These are phyloP conservation scores for Ceratopteris richardii DNA, from an alignment of 75 land plant species.

Conservation along the genomic window DNA sequence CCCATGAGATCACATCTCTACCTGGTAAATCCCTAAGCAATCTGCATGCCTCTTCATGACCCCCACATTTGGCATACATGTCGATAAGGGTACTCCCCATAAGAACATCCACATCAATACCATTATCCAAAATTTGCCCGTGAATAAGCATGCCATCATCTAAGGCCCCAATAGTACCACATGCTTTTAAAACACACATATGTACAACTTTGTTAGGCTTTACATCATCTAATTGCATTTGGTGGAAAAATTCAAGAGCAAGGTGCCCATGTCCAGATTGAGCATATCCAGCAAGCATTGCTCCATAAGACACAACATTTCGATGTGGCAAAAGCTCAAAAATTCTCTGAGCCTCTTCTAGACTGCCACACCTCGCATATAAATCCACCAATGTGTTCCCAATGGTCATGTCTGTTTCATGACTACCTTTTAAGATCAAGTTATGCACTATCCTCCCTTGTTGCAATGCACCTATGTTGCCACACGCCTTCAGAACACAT, in stretches of 20 bases:
- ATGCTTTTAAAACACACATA: slow-evolving; percentile 15
- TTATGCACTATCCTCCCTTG: slow-evolving; percentile 59
- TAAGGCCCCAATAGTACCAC: slow-evolving; percentile 7
- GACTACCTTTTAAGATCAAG: slow-evolving; percentile 44
- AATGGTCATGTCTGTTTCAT: slow-evolving; percentile 18
- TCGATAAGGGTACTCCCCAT: slow-evolving; percentile 16
- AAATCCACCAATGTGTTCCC: slow-evolving; percentile 16
- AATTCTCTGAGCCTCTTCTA: slow-evolving; percentile 14
- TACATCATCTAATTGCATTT: slow-evolving; percentile 8
- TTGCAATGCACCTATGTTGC: slow-evolving; percentile 32
- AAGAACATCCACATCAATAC: slow-evolving; percentile 37
- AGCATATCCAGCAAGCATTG: slow-evolving; percentile 25
- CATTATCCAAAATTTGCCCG: slow-evolving; percentile 45
- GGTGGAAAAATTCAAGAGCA: slow-evolving; percentile 15
- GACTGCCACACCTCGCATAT: slow-evolving; percentile 23
- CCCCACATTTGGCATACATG: slow-evolving; percentile 27
- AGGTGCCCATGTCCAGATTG: slow-evolving; percentile 5
- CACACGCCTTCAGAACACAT: slow-evolving; percentile 10
- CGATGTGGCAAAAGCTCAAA: slow-evolving; percentile 11
- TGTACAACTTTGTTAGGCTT: slow-evolving; percentile 15
- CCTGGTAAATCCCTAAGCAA: slow-evolving; percentile 13
- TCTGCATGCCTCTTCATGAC: slow-evolving; percentile 15
- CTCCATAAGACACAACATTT: slow-evolving; percentile 24
- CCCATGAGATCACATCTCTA: slow-evolving; percentile 25
- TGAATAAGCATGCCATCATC: slow-evolving; percentile 55